Evolutionary conservation across 176 grass and related monocot species (phyloP).

Genomic region (Hordeum marinum): DNA sequence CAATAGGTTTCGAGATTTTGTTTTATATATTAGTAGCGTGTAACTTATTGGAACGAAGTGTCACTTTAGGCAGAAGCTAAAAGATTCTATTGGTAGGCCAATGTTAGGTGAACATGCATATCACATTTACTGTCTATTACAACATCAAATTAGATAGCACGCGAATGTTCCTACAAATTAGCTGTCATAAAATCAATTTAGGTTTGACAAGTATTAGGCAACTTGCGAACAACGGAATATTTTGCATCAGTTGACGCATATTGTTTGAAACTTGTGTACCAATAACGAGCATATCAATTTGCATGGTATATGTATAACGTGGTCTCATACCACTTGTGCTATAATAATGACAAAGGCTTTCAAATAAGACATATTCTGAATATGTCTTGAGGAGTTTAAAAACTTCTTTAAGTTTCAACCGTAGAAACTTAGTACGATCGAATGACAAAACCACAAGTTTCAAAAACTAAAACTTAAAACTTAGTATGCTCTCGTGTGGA

Average conservation of each 20-base stretch:
- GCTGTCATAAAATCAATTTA: background rate
- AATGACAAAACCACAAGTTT: too few species aligned
- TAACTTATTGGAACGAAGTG: background rate
- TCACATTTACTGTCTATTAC: background rate
- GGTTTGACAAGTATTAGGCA: background rate
- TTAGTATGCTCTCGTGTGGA: too few species aligned
- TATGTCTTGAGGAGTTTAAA: too few species aligned
- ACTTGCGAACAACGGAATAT: background rate
- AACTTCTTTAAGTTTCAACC: too few species aligned
- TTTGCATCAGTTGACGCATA: background rate
- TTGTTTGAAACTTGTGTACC: background rate
- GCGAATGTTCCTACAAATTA: background rate
- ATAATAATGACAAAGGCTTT: too few species aligned
- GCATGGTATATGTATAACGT: too few species aligned
- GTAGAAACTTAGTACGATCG: too few species aligned
- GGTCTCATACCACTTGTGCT: too few species aligned
- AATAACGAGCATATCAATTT: too few species aligned
- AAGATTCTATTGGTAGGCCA: background rate
- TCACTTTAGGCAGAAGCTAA: background rate
- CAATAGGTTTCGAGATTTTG: background rate
- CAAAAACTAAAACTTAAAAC: too few species aligned
- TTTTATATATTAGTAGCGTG: background rate
- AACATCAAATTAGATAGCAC: constrained; percentile 3
- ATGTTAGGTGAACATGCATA: background rate
- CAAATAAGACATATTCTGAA: too few species aligned